A percentile compares a stretch with the other conserved stretches of the same genome.
Evolutionary conservation across 768 basidiomycete genomes (phyloP).

Genomic region (Russula foetens): DNA sequence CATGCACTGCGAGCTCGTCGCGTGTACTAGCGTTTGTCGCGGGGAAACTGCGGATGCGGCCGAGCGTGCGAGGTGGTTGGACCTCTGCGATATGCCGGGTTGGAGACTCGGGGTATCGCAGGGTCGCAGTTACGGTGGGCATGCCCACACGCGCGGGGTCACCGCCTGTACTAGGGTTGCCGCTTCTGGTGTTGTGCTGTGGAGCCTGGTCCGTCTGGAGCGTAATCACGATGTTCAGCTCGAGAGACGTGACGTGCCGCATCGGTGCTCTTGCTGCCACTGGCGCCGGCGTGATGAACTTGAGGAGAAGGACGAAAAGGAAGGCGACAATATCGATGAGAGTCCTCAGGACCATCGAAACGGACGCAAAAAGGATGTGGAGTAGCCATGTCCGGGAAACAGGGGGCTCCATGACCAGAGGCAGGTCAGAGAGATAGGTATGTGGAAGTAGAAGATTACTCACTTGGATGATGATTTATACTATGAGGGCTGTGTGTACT

Average conservation of each 20-base stretch:
- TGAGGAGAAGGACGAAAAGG: slow-evolving; percentile 3
- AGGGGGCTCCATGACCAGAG: neutral
- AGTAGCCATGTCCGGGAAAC: neutral
- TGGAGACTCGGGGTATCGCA: slow-evolving; percentile 2
- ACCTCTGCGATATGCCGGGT: slow-evolving; percentile 10
- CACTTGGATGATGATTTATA: too few relatives aligned
- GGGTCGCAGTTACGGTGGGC: slow-evolving; percentile 11
- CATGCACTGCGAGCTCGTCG: neutral
- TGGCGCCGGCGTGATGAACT: neutral
- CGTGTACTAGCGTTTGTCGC: neutral
- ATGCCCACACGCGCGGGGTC: too few relatives aligned
- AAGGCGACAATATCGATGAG: neutral
- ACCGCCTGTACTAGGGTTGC: too few relatives aligned
- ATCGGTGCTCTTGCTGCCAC: neutral
- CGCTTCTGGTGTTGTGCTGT: too few relatives aligned
- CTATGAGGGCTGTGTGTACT: neutral
- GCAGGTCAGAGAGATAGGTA: neutral
- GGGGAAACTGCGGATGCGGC: slow-evolving; percentile 5
- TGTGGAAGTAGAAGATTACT: too few relatives aligned
- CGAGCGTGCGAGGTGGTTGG: slow-evolving; percentile 5
- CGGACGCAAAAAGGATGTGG: neutral
- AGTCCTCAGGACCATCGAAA: neutral
- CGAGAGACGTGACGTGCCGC: slow-evolving; percentile 5
- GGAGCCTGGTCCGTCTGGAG: too few relatives aligned
- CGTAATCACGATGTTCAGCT: neutral